Percentiles rank a stretch among this genome's conserved stretches.
Conservation (phyloP, 1,139 yeast genomes). For the Yamadazyma atmosphaerica region DNA sequence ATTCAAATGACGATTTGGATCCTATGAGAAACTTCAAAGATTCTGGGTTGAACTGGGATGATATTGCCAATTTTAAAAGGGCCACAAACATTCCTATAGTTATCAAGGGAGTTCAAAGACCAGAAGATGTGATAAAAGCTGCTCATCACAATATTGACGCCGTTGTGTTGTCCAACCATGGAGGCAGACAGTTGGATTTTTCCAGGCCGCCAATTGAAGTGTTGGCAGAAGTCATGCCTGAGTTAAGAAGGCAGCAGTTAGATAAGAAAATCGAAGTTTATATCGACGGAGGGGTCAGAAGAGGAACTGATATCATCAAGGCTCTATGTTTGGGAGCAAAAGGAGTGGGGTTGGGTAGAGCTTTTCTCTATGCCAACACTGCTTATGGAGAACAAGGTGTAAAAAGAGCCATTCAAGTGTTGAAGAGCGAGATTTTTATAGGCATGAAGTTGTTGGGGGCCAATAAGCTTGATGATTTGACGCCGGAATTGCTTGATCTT, state of each 20-base stretch:
- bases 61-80: constrained; percentile 17
- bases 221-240: constrained; percentile 45
- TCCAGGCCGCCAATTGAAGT: constrained; percentile 51
- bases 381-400: constrained; percentile 54
- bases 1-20: constrained; percentile 12
- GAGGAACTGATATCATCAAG: constrained; percentile 55
- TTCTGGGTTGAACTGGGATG: constrained; percentile 21
- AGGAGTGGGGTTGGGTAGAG: constrained; percentile 54
- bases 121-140: constrained; percentile 53
- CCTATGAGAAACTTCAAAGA: constrained; percentile 11
- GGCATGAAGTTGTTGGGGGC: constrained; percentile 51
- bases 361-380: constrained; percentile 49
- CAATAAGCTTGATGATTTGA: constrained; percentile 36
- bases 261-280: constrained; percentile 43
- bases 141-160: constrained; percentile 48
- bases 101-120: constrained; percentile 53
- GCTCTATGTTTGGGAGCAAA: constrained; percentile 59
- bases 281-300: constrained; percentile 56
- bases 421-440: constrained; percentile 46
- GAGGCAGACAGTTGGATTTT: constrained; percentile 55
- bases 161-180: constrained; percentile 55
- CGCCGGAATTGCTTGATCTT: constrained; percentile 18
- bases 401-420: constrained; percentile 38
- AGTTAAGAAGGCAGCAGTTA: constrained; percentile 34
- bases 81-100: constrained; percentile 33